phyloP scores from a whole-genome alignment of 805 yeast genomes.

The Blastobotrys parvus region DNA sequence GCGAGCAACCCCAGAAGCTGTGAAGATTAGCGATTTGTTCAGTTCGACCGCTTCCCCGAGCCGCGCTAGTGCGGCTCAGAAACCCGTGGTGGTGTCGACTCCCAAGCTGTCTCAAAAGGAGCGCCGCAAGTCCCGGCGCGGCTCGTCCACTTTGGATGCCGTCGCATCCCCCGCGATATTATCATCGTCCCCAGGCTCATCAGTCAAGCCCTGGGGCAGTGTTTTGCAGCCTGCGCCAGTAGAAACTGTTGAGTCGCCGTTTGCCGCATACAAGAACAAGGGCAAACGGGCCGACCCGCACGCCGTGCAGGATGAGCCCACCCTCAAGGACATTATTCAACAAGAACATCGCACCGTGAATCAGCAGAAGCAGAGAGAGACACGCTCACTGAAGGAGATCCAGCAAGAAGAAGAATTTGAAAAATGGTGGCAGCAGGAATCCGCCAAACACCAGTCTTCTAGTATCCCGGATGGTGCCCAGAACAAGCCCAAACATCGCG shows the following conservation, averaged over 20 bases:
- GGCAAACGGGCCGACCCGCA: constrained; percentile 3
- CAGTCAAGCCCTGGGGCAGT: constrained; percentile 7
- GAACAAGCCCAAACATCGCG: too few species aligned
- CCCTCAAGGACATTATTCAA: constrained; percentile 22
- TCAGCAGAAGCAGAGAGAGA: constrained; percentile 28
- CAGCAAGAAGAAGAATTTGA: constrained; percentile 80
- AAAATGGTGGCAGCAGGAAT: constrained; percentile 79
- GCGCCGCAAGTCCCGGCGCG: constrained; percentile 37
- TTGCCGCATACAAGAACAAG: constrained; percentile 9
- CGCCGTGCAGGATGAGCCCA: constrained; percentile 1
- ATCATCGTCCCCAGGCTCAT: too few species aligned
- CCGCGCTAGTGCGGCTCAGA: neutral
- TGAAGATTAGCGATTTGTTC: neutral
- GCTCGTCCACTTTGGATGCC: neutral
- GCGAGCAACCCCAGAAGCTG: neutral
- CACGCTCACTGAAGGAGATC: constrained; percentile 53
- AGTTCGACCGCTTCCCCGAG: neutral
- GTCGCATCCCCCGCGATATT: too few species aligned
- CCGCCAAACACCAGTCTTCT: constrained; percentile 5
- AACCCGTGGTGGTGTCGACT: constrained; percentile 20
- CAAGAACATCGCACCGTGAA: constrained; percentile 35
- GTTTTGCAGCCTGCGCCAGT: neutral
- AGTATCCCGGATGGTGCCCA: too few species aligned
- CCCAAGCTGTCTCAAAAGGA: constrained; percentile 52
- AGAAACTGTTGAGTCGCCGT: constrained; percentile 8